Base-by-base conservation (phyloP, 495 filamentous ascomycete species). In the Talaromyces proteolyticus region DNA sequence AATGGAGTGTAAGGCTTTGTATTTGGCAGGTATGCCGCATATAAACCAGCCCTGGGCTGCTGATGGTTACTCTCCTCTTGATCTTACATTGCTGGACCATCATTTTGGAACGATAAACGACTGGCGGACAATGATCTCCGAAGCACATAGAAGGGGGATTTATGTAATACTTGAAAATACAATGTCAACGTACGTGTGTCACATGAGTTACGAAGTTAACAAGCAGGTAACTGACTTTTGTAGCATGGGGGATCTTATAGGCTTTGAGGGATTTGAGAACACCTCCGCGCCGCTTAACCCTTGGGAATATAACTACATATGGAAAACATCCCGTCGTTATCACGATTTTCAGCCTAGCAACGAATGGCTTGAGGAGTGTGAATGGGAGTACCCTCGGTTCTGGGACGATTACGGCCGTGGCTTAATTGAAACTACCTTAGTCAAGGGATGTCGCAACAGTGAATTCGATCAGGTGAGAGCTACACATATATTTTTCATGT, bases 221-320 rank as follows among this genome's bases (percentile, higher is more conserved):
- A 21, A 12, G 17, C 14, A 16, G n/a, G n/a, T n/a, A 16, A 16
- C 41, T 43, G 6, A 52, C 36, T 7, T 46, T 19, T 49, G 26
- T 39, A 69, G 62, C 21, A 65, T 75, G 62, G 64, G 67, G 41
- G 67, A 75, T 55, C 56, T 74, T 26, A 72, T 75, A 42, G 71
- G 69, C 0, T 75, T 74, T 47, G 53, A 68, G 21, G 71, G 68
- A 20, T 66, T 60, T 47, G 54, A 68, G 21, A 73, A 75, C 44
- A 48, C 54, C 7, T 65, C 67, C 11, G 61, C 69, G 5, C 71
- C 72, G 1, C 63, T 71, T 24, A 68, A 59, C 17, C 65, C 60
- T 39, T 51, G 55, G 7, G 72, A 73, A 53, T 64, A 73, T 47
- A 57, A 71, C 34, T 64, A 59, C 25, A 21, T 59, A 11, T 75